Base-by-base conservation (phyloP, 192 early-diverging fungal species). In the Neocallimastix lanati region DNA sequence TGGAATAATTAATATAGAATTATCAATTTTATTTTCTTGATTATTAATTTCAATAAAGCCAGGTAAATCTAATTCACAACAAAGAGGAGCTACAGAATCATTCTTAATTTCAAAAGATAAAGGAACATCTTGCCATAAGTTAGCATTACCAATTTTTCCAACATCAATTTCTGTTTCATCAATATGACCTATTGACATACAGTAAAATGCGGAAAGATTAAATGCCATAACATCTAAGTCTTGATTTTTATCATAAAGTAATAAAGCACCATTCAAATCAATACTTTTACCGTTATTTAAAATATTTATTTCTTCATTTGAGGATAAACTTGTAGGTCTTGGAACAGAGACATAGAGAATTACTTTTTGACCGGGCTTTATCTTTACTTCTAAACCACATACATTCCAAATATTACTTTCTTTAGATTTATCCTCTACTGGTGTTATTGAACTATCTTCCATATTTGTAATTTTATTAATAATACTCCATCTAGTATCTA, bases 61-160 rank as follows among this genome's bases (percentile, higher is more conserved):
- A n/a, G n/a, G n/a, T n/a, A n/a, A n/a, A n/a, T n/a, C n/a, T 37
- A 88, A 67, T n/a, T 90, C 86, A 83, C 91, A 95, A 12, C 81
- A 80, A 14, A 93, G 80, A 9, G 89, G 87, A 36, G 92, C 88
- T 28, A 91, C 90, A 4, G 93, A 86, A 3, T 84, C 29, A 86
- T 6, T n/a, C n/a, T n/a, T n/a, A n/a, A n/a, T n/a, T n/a, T n/a
- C n/a, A n/a, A n/a, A n/a, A n/a, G n/a, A n/a, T n/a, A n/a, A n/a
- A n/a, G n/a, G n/a, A n/a, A n/a, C n/a, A n/a, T n/a, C n/a, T n/a
- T n/a, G n/a, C n/a, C n/a, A n/a, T n/a, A n/a, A n/a, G n/a, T n/a
- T n/a, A n/a, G n/a, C n/a, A n/a, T n/a, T n/a, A n/a, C n/a, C n/a
- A n/a, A n/a, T n/a, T n/a, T n/a, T n/a, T n/a, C n/a, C n/a, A n/a